phyloP scores from a whole-genome alignment of 257 asterid species.

The Nicotiana paniculata region DNA sequence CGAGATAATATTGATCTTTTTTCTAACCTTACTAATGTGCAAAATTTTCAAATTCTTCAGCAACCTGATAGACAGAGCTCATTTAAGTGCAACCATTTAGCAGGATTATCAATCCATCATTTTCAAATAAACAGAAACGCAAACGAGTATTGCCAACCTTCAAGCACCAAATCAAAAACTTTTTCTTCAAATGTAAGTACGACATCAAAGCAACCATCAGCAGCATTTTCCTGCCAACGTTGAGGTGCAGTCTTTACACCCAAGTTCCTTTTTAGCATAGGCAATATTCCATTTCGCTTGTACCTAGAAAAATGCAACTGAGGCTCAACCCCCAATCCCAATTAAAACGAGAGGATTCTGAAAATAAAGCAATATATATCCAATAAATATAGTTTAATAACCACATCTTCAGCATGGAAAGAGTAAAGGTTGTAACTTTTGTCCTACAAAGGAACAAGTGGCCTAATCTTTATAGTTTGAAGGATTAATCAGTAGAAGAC shows the following conservation, averaged over 20 bases:
- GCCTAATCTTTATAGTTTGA: background rate
- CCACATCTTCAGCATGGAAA: background rate
- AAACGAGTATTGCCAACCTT: slow-evolving; percentile 49
- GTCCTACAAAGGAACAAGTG: background rate
- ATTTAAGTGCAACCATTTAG: background rate
- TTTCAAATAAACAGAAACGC: background rate
- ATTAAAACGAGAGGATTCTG: background rate
- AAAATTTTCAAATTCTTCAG: background rate
- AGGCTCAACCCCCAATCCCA: background rate
- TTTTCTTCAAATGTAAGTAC: slow-evolving; percentile 94
- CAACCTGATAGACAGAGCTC: background rate
- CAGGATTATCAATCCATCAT: background rate
- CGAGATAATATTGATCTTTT: background rate
- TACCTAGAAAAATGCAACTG: slow-evolving; percentile 37
- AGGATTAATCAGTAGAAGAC: background rate
- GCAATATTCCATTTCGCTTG: slow-evolving; percentile 86
- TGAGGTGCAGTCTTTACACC: slow-evolving; percentile 85
- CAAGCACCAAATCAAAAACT: slow-evolving; percentile 91
- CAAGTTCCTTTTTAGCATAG: slow-evolving; percentile 94
- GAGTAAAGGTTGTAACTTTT: background rate
- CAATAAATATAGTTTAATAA: background rate
- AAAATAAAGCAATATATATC: background rate
- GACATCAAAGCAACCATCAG: slow-evolving; percentile 84
- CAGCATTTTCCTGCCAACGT: slow-evolving; percentile 93
- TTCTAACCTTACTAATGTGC: background rate